Base-by-base conservation (phyloP, 2,329 filamentous ascomycete genomes). In the Colletotrichum aenigma region DNA sequence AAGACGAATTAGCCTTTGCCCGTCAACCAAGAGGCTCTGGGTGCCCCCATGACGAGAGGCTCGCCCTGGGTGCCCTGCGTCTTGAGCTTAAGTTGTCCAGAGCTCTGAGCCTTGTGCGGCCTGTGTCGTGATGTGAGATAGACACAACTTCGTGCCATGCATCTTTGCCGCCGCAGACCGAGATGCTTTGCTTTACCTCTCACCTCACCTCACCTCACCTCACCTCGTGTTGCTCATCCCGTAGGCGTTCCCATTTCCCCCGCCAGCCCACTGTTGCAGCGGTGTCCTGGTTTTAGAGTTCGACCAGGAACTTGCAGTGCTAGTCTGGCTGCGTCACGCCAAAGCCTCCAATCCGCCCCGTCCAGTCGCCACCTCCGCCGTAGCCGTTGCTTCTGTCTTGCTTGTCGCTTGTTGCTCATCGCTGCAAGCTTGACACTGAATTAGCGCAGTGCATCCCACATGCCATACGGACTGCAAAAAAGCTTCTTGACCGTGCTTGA, bases 371-470 rank as follows among this genome's bases (percentile, higher is more conserved):
- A 16, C 60, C 70, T 10, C 70, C 78, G 5, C 76, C 71, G 21
- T 71, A 78, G 18, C 77, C 79, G 3, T 78, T 81, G 48, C n/a
- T 71, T 52, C 13, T 21, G 28, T 18, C n/a, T 30, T 66, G 26
- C 48, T 58, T 60, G 13, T 48, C 48, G 52, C 60, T 34, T 52
- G 48, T 43, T 52, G 43, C 38, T 56, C 38, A 30, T 69, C 38
- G 28, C 56, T 69, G 56, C 66, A 36, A 24, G 36, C 58, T 62
- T 38, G 62, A 18, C 43, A 12, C 21, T 65, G 43, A 8, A 26
- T 30, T 16, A 13, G 18, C 36, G 65, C 28, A 56, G 26, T 26
- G 24, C 32, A 55, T 64, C 30, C 71, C 32, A 34, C 52, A 71
- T 61, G 52, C 61, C 28, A 38, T 18, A 38, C 61, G 60, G 15